These are phyloP conservation scores for Lentinula guzmanii DNA, from an alignment of 768 basidiomycete genomes.

Conservation along the genomic window DNA sequence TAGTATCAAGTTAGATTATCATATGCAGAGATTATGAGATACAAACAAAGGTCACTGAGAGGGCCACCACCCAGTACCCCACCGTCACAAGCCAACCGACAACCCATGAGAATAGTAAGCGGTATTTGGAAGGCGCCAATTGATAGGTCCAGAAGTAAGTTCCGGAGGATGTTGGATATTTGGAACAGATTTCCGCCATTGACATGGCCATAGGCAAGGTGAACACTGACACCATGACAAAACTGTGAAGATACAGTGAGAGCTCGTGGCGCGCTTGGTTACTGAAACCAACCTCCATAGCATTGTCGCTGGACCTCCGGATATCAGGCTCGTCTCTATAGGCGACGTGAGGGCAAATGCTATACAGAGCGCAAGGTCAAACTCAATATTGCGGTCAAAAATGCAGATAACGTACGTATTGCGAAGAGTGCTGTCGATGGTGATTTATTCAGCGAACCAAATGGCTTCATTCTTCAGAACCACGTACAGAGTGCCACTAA, in stretches of 20 bases:
- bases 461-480: background rate
- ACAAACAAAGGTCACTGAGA: constrained; percentile 58
- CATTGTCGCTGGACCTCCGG: constrained; percentile 51
- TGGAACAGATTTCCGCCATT: constrained; percentile 52
- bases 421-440: constrained; percentile 48
- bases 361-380: constrained; percentile 13
- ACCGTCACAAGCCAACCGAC: constrained; percentile 66
- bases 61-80: constrained; percentile 63
- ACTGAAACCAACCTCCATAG: constrained; percentile 31
- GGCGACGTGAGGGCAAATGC: constrained; percentile 54
- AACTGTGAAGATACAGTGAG: constrained; percentile 17
- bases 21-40: background rate
- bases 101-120: constrained; percentile 54
- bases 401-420: constrained; percentile 40
- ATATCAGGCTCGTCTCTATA: constrained; percentile 47
- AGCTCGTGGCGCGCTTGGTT: background rate
- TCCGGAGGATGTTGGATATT: constrained; percentile 57
- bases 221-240: constrained; percentile 43
- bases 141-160: constrained; percentile 66
- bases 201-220: constrained; percentile 46
- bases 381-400: background rate
- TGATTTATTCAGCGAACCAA: background rate
- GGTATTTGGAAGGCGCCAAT: constrained; percentile 41
- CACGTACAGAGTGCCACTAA: background rate
- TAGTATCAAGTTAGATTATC: constrained; percentile 3